A percentile compares a stretch with the other conserved stretches of the same genome.
phyloP scores from a whole-genome alignment of 495 filamentous ascomycete genomes.

The Penicillium alfredii region DNA sequence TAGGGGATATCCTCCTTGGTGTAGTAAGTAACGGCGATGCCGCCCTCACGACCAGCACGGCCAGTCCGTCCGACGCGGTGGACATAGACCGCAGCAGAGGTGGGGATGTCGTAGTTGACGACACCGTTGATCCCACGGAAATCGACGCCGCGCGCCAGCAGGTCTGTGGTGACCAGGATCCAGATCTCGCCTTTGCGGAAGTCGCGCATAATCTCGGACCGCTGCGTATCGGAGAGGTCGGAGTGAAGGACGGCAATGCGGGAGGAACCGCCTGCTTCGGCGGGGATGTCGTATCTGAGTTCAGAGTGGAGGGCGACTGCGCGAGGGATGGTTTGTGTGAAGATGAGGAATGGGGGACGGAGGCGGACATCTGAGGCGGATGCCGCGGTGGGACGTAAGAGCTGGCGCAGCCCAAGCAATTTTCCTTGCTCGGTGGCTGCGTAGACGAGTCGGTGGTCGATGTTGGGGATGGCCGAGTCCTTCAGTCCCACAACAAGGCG shows the following conservation, averaged over 20 bases:
- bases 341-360: constrained; percentile 84
- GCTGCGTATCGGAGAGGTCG: constrained; percentile 67
- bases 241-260: constrained; percentile 90
- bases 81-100: constrained; percentile 79
- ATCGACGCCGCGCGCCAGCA: constrained; percentile 85
- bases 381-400: constrained; percentile 71
- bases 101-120: constrained; percentile 94
- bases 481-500: constrained; percentile 91
- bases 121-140: constrained; percentile 89
- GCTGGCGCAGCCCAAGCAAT: constrained; percentile 81
- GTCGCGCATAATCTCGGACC: constrained; percentile 74
- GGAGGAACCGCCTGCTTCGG: constrained; percentile 75
- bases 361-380: constrained; percentile 55
- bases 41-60: constrained; percentile 78
- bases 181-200: constrained; percentile 93
- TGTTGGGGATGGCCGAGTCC: constrained; percentile 88
- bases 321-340: constrained; percentile 89
- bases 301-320: constrained; percentile 83
- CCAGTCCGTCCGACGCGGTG: constrained; percentile 92
- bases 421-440: constrained; percentile 90
- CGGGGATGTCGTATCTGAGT: constrained; percentile 88
- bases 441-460: constrained; percentile 84
- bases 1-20: constrained; percentile 91
- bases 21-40: constrained; percentile 89
- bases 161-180: constrained; percentile 92